A percentile compares a stretch with the other conserved stretches of the same genome.
Evolutionary conservation across 1,284 basidiomycete species (phyloP).

Genomic region (Naganishia liquefaciens): DNA sequence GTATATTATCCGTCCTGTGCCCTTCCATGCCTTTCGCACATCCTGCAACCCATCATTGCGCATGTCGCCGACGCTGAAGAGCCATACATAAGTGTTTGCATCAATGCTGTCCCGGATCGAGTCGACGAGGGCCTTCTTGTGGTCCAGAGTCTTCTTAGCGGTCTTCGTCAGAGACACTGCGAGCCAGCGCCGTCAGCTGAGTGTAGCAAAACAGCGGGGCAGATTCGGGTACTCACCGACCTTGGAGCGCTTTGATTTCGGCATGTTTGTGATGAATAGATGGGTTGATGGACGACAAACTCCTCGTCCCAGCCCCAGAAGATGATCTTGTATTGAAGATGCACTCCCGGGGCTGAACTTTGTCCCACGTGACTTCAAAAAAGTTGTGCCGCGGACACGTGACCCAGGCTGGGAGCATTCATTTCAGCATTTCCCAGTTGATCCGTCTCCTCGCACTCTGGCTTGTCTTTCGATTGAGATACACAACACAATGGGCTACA

Average conservation of each 20-base stretch:
- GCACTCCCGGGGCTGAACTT: slow-evolving; percentile 15
- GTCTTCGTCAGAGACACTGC: slow-evolving; percentile 60
- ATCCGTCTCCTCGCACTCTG: neutral
- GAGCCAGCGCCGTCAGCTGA: neutral
- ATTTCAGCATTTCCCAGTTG: neutral
- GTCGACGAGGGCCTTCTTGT: slow-evolving; percentile 80
- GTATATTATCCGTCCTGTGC: slow-evolving; percentile 88
- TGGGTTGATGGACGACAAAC: neutral
- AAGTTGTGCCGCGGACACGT: slow-evolving; percentile 16
- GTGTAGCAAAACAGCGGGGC: neutral
- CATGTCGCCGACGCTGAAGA: slow-evolving; percentile 93
- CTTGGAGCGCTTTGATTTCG: slow-evolving; percentile 82
- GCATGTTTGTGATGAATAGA: slow-evolving; percentile 61
- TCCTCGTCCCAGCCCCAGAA: neutral
- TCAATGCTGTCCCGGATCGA: slow-evolving; percentile 68
- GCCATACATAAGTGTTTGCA: slow-evolving; percentile 91
- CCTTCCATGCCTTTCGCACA: slow-evolving; percentile 89
- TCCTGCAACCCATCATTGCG: slow-evolving; percentile 92
- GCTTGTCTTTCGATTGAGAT: neutral
- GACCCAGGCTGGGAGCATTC: neutral
- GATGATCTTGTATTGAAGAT: neutral
- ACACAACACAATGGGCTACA: slow-evolving; percentile 72
- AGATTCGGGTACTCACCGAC: slow-evolving; percentile 61
- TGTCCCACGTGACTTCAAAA: slow-evolving; percentile 24
- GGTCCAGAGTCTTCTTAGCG: slow-evolving; percentile 60